Percentiles rank a stretch among this genome's conserved stretches.
Evolutionary conservation across 2,329 filamentous ascomycete species (phyloP).

Genomic region (Helicocarpus griseus): DNA sequence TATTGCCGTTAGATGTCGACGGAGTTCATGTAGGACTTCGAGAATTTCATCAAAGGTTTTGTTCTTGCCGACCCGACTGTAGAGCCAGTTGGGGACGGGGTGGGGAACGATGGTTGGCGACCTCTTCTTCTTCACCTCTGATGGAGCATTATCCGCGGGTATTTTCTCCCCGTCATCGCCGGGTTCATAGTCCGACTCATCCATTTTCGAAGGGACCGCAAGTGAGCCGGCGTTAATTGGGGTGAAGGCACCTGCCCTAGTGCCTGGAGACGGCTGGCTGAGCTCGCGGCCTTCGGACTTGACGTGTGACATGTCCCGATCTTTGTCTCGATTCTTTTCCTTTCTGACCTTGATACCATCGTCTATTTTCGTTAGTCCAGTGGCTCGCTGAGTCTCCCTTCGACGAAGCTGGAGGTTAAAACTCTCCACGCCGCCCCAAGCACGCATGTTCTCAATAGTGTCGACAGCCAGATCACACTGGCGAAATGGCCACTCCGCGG

Average conservation of each 20-base stretch:
- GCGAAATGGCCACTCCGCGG: slow-evolving; percentile 44
- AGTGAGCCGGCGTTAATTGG: neutral
- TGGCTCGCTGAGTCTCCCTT: slow-evolving; percentile 38
- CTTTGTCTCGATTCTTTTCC: neutral
- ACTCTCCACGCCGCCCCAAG: slow-evolving; percentile 50
- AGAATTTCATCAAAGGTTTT: slow-evolving; percentile 25
- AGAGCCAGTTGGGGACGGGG: slow-evolving; percentile 28
- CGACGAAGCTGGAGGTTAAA: slow-evolving; percentile 58
- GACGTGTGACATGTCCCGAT: neutral
- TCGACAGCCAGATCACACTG: slow-evolving; percentile 56
- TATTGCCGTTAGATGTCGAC: slow-evolving; percentile 14
- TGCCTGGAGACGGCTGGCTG: neutral
- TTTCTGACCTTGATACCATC: neutral
- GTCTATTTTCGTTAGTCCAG: neutral
- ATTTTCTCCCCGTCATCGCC: neutral
- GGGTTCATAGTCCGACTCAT: neutral
- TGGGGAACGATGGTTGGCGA: slow-evolving; percentile 19
- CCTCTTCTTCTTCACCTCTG: slow-evolving; percentile 8
- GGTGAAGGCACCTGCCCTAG: neutral
- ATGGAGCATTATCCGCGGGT: neutral
- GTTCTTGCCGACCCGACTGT: slow-evolving; percentile 13
- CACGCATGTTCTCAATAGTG: slow-evolving; percentile 53
- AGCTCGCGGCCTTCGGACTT: neutral
- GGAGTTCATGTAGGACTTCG: slow-evolving; percentile 18
- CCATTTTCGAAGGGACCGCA: neutral